phyloP scores from a whole-genome alignment of 139 green algal genomes.

The Trebouxia sp. region DNA sequence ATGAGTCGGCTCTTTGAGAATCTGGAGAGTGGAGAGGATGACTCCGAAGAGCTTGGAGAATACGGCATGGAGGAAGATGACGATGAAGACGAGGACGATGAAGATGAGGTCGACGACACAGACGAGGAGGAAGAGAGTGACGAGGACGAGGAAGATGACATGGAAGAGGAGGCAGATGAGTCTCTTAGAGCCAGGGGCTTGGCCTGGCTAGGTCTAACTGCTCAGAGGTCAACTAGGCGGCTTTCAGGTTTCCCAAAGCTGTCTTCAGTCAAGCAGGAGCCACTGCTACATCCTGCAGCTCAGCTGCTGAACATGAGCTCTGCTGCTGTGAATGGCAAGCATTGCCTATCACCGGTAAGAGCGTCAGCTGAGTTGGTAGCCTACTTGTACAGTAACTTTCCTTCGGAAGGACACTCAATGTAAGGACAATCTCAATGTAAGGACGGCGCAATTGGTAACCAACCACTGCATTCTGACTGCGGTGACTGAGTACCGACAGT shows the following conservation, averaged over 20 bases:
- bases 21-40: background rate
- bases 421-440: too few species aligned
- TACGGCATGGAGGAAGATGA: background rate
- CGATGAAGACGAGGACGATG: background rate
- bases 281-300: background rate
- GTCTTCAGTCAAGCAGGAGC: background rate
- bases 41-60: background rate
- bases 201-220: background rate
- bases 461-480: too few species aligned
- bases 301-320: constrained; percentile 16
- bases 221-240: background rate
- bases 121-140: constrained; percentile 27
- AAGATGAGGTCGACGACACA: constrained; percentile 24
- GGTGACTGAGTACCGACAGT: too few species aligned
- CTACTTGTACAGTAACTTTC: too few species aligned
- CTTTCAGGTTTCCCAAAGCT: background rate
- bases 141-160: constrained; percentile 7
- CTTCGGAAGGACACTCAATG: too few species aligned
- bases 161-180: constrained; percentile 22
- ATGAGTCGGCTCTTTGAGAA: background rate
- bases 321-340: background rate
- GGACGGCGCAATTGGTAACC: too few species aligned
- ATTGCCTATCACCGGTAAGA: background rate
- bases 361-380: too few species aligned
- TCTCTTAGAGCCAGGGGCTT: background rate